Percentiles rank a stretch among this genome's conserved stretches.
These are phyloP conservation scores for Chlorella ohadii DNA, from an alignment of 139 green algal species.

Conservation along the genomic window DNA sequence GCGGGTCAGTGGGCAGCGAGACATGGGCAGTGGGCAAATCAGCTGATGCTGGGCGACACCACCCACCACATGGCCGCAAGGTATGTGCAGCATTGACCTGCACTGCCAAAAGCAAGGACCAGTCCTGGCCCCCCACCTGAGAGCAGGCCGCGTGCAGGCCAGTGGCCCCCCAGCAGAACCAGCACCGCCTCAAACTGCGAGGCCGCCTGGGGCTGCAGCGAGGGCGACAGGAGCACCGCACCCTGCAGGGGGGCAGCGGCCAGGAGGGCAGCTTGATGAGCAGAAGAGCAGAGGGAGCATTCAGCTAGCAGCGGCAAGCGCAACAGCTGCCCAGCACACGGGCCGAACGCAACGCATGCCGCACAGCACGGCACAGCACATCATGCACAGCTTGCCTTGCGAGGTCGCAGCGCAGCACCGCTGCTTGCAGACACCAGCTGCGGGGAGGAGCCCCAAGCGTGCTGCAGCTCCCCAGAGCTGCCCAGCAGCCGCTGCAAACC, in stretches of 20 bases:
- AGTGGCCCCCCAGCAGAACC: constrained; percentile 79
- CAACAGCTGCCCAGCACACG: not conserved
- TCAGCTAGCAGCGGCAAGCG: no score
- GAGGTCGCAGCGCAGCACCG: not conserved
- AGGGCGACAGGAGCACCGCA: constrained; percentile 60
- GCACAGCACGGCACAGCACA: not conserved
- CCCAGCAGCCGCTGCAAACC: not conserved
- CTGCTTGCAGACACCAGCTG: not conserved
- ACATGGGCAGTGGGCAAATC: no score
- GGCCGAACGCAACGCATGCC: not conserved
- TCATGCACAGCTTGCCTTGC: not conserved
- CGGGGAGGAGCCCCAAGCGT: not conserved
- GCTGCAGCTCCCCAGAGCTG: not conserved
- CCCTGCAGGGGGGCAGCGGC: constrained; percentile 40
- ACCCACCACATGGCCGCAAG: no score
- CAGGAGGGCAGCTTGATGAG: not conserved
- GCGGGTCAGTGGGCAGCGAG: no score
- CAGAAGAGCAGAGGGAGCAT: no score
- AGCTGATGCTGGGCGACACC: no score
- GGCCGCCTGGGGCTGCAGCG: constrained; percentile 45
- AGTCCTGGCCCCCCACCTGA: constrained; percentile 53
- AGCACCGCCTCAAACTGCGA: constrained; percentile 73
- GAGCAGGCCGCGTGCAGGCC: constrained; percentile 79
- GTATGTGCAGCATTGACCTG: no score
- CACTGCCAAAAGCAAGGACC: no score